Conservation (phyloP, 331 rosid species). For the Rosa hybrid region DNA sequence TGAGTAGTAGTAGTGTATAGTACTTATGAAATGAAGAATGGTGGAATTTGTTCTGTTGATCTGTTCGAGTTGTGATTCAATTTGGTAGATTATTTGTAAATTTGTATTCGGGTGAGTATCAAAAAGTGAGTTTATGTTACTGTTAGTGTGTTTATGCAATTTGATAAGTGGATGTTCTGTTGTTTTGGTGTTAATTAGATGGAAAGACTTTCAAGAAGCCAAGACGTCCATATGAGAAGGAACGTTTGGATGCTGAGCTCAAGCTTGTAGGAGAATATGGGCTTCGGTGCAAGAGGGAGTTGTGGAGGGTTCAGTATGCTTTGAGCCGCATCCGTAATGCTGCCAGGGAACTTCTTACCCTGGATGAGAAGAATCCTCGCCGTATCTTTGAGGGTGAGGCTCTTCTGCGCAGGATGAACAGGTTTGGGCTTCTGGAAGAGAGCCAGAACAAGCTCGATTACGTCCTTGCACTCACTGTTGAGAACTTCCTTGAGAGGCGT, state of each 20-base stretch:
- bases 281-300: constrained; percentile 44
- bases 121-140: background rate
- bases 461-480: constrained; percentile 43
- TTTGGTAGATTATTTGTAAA: background rate
- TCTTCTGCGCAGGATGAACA: constrained; percentile 42
- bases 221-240: constrained; percentile 44
- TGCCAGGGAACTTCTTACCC: constrained; percentile 43
- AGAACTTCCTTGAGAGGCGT: constrained; percentile 47
- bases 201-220: constrained; percentile 49
- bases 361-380: constrained; percentile 45
- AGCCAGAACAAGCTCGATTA: constrained; percentile 50
- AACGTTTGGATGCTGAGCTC: constrained; percentile 42
- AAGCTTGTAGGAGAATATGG: constrained; percentile 48
- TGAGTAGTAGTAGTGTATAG: too few species aligned
- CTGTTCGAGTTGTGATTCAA: background rate
- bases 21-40: too few species aligned
- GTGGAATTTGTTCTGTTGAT: background rate
- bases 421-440: constrained; percentile 45
- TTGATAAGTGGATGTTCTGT: background rate
- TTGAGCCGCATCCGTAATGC: constrained; percentile 46
- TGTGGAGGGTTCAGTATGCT: constrained; percentile 50
- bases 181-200: constrained; percentile 11
- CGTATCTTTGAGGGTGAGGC: constrained; percentile 50
- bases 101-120: background rate
- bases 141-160: background rate